Base-by-base conservation (phyloP, 129 eudicot species). In the Lactuca saligna region DNA sequence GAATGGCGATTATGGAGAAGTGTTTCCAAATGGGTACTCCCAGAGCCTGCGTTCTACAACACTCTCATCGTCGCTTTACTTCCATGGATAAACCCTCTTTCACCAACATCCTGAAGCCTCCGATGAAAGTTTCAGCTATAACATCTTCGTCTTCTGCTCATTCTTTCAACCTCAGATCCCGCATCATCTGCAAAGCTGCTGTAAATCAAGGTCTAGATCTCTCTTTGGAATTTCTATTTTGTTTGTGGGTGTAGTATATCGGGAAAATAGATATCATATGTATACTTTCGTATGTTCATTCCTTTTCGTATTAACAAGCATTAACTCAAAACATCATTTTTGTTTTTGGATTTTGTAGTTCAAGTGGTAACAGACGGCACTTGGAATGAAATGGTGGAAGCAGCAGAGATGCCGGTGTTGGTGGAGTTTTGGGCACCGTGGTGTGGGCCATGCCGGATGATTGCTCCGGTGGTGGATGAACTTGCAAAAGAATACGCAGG, bases 371-470 rank as follows among this genome's bases (percentile, higher is more conserved):
- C 81, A 17, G 90, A 72, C 8, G 25, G 72, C 3, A 68, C 59
- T 48, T 85, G 90, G 90, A 69, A 48, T 5, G 68, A 39, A 10
- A 58, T 58, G 5, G 87, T 85, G 37, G 72, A 62, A 4, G 78
- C 67, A 29, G 81, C 80, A 6, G 65, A 70, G 0, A 59, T 31
- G 5, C 84, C 84, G 3, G 90, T 73, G 57, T 20, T 85, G 70
- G 90, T 85, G 33, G 87, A 82, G 51, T 79, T 85, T 5, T 85
- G 90, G 90, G 90, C 90, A 59, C 90, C 87, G 0, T 85, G 87
- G 87, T 81, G 90, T 70, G 90, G 84, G 14, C 90, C 90, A 0
- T 85, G 90, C 78, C 79, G 82, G 54, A 75, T 85, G 81, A 85
- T 85, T 8, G 83, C 86, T 1, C 86, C 89, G 25, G 83, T 81